Evolutionary conservation across 805 yeast species (phyloP), one percentile per base, ranked within the genome.

Genomic region (Jamesozyma jinghongensis): DNA sequence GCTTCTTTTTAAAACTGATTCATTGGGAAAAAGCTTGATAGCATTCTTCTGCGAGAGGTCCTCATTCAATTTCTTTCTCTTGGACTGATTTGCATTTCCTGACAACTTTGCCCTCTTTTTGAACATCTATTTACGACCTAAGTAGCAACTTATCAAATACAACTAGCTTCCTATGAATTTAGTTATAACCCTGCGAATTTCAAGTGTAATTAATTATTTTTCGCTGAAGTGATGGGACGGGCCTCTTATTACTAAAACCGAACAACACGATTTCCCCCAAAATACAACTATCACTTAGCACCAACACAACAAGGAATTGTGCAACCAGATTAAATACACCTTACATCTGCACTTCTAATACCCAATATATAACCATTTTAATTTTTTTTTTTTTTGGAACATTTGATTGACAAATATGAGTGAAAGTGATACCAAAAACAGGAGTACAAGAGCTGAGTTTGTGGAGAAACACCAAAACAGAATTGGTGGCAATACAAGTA

Each of bases 401-500:
- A 11, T n/a, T 10, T 8, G 26, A 22, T 7, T 22, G 6, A 14
- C 26, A 13, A 29, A 3, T 26, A 51, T 51, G 54, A 46, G 49
- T 35, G 56, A 49, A 17, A 41, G 20, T 19, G 42, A 37, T 36
- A 27, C 48, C 2, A 51, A 51, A 36, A 49, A 19, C 3, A 38
- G 41, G 2, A 53, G 51, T 32, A 54, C 57, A 1, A 51, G 61
- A 30, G 63, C 62, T 12, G 49, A 47, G 20, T 57, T 59, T 46
- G 54, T 54, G n/a, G 51, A 53, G 14, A 49, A 49, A 17, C 42
- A 51, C 7, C 47, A 41, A 14, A 43, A 42, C 5, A 48, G 61
- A 36, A 45, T 58, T 25, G 62, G 64, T 22, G 61, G 59, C 14
- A 52, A 54, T 26, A 53, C 61, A 8, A 52, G 49, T 6, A 46